Conservation (phyloP, 179 eudicot species). For the Actinidia polygama region DNA sequence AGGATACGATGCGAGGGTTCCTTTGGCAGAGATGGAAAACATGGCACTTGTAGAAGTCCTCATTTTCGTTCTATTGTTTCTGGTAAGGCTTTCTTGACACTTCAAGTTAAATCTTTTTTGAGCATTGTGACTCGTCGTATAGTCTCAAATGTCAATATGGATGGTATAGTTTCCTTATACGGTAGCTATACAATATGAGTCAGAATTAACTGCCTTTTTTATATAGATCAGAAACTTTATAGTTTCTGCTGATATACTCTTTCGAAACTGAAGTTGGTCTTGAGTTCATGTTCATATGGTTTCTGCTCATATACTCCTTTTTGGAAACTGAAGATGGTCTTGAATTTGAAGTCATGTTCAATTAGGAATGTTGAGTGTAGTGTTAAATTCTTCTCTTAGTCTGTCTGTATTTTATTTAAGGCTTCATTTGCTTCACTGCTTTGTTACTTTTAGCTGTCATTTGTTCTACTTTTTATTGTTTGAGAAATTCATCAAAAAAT, state of each 20-base stretch:
- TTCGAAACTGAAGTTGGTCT: neutral
- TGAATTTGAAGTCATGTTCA: no score
- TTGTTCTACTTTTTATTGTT: no score
- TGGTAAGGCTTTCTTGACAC: neutral
- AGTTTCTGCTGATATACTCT: neutral
- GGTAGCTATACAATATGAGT: neutral
- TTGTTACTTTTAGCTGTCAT: no score
- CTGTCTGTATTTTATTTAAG: no score
- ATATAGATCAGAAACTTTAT: neutral
- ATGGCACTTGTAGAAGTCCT: no score
- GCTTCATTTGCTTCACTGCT: no score
- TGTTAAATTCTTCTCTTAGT: neutral
- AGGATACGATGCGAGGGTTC: constrained; percentile 1
- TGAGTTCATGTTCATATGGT: no score
- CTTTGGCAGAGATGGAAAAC: neutral
- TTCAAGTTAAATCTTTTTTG: neutral
- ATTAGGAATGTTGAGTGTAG: neutral
- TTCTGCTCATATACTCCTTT: neutral
- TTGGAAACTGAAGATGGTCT: no score
- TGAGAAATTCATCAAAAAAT: no score
- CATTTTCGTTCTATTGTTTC: neutral
- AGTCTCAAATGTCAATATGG: neutral
- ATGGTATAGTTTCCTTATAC: neutral
- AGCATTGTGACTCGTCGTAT: neutral
- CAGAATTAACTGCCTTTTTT: no score